Evolutionary conservation across 371 early-diverging fungal genomes (phyloP).

Genomic region (Dichotomocladium elegans): DNA sequence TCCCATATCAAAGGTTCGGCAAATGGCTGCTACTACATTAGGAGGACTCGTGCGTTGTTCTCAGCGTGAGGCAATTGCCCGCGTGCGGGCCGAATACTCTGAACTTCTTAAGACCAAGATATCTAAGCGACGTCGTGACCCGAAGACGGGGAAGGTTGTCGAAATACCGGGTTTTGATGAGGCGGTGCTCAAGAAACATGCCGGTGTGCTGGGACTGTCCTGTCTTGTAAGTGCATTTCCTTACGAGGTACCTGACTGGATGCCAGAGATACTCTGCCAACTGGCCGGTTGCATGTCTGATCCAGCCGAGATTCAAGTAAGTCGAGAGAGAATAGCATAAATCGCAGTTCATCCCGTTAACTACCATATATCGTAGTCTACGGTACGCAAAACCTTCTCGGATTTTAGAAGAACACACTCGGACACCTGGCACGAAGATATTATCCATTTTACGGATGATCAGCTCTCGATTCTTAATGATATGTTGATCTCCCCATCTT

Average conservation of each 20-base stretch:
- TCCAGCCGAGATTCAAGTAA: constrained; percentile 79
- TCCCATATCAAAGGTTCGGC: constrained; percentile 59
- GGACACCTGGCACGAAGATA: constrained; percentile 92
- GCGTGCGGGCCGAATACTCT: constrained; percentile 41
- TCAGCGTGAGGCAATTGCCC: constrained; percentile 65
- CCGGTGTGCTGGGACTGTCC: constrained; percentile 85
- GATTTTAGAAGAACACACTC: constrained; percentile 92
- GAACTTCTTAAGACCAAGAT: constrained; percentile 29
- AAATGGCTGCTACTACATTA: constrained; percentile 77
- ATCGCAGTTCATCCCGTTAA: too few relatives aligned
- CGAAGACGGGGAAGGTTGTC: constrained; percentile 39
- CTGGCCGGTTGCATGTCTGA: constrained; percentile 80
- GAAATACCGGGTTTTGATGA: constrained; percentile 51
- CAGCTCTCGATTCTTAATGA: constrained; percentile 78
- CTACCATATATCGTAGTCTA: constrained; percentile 47
- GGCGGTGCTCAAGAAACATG: constrained; percentile 74
- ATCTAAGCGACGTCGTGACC: constrained; percentile 42
- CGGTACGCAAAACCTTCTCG: constrained; percentile 83
- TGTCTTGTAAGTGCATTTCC: constrained; percentile 86
- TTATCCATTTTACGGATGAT: constrained; percentile 68
- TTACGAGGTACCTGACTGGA: constrained; percentile 88
- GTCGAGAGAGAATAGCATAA: too few relatives aligned
- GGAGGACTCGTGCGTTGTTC: constrained; percentile 87
- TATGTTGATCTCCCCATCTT: constrained; percentile 82
- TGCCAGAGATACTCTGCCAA: constrained; percentile 76